These are phyloP conservation scores for Alternaria arbusti DNA, from an alignment of 2,329 filamentous ascomycete genomes.

Conservation along the genomic window DNA sequence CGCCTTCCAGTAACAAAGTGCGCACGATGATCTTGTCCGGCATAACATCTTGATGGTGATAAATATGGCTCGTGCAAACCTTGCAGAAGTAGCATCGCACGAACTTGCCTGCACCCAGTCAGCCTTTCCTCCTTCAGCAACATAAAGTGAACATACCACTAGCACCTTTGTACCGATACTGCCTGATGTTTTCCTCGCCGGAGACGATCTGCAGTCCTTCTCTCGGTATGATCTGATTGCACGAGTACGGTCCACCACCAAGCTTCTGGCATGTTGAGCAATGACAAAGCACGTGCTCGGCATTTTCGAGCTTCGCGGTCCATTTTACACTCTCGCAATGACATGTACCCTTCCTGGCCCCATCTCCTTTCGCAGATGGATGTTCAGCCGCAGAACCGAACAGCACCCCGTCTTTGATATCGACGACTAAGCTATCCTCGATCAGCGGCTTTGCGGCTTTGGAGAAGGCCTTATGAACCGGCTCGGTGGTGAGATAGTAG, in stretches of 20 bases:
- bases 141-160: neutral
- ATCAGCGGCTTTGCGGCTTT: conserved; percentile 36
- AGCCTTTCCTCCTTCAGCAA: conserved; percentile 36
- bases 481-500: conserved; percentile 41
- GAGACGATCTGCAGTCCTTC: conserved; percentile 33
- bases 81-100: conserved; percentile 49
- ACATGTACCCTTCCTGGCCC: conserved; percentile 33
- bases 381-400: conserved; percentile 35
- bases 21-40: conserved; percentile 50
- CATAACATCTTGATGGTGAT: conserved; percentile 50
- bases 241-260: conserved; percentile 45
- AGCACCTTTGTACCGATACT: conserved; percentile 35
- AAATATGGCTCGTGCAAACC: conserved; percentile 50
- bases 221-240: conserved; percentile 45
- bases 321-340: conserved; percentile 39
- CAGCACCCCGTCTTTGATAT: conserved; percentile 42
- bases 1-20: conserved; percentile 48
- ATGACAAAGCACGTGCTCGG: conserved; percentile 46
- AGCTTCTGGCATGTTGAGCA: conserved; percentile 47
- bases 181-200: conserved; percentile 26
- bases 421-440: conserved; percentile 41
- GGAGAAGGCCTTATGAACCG: conserved; percentile 40
- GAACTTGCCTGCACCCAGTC: conserved; percentile 28
- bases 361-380: conserved; percentile 16
- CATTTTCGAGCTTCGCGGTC: conserved; percentile 32